Percentiles rank a stretch among this genome's conserved stretches.
These are phyloP conservation scores for Euphorbia peplus DNA, from an alignment of 345 rosid species.

Conservation along the genomic window DNA sequence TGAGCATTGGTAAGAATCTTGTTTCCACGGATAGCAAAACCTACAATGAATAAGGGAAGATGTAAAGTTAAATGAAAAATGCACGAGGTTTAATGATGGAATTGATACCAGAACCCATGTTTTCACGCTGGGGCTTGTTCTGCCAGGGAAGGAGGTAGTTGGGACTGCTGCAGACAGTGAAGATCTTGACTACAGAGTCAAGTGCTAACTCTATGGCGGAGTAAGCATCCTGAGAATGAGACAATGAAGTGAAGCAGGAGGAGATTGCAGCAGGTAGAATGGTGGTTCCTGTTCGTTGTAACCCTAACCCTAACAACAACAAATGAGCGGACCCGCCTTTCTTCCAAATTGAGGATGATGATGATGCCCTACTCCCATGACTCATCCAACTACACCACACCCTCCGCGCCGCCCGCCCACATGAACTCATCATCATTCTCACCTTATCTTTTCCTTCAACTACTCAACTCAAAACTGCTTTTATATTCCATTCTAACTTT, in stretches of 20 bases:
- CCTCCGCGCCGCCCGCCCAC: no score
- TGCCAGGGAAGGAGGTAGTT: slow-evolving; percentile 70
- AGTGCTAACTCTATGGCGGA: slow-evolving; percentile 47
- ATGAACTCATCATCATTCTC: no score
- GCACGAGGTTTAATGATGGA: neutral
- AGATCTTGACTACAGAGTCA: slow-evolving; percentile 69
- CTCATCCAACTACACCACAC: no score
- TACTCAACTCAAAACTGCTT: no score
- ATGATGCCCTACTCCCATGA: no score
- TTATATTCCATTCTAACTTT: no score
- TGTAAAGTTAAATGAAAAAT: neutral
- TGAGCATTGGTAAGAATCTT: slow-evolving; percentile 83
- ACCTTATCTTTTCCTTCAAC: no score
- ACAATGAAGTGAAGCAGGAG: neutral
- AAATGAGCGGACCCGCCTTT: no score
- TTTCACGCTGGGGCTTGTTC: slow-evolving; percentile 71
- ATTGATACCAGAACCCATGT: slow-evolving; percentile 73
- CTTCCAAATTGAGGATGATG: no score
- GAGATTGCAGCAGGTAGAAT: no score
- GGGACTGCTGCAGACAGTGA: slow-evolving; percentile 54
- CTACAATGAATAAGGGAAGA: slow-evolving; percentile 27
- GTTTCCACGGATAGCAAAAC: slow-evolving; percentile 61
- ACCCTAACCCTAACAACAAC: no score
- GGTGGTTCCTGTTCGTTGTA: no score
- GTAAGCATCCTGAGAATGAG: slow-evolving; percentile 26